Conservation (phyloP, 2,329 filamentous ascomycete species). For the Alternaria gansuensis region DNA sequence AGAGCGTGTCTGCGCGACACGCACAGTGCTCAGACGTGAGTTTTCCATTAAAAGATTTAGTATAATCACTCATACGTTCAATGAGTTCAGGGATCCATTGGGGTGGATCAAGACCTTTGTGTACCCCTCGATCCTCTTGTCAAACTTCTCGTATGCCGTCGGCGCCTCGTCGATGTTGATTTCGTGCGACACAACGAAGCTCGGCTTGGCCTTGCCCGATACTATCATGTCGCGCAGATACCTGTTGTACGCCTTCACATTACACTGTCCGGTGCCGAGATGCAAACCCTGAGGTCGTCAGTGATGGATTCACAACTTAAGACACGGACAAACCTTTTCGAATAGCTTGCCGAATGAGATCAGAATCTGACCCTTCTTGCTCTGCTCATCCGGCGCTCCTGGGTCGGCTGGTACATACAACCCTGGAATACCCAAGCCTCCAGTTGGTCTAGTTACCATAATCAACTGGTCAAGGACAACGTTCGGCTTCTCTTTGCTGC, state of each 20-base stretch:
- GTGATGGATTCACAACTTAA: not conserved
- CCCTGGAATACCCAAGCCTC: conserved; percentile 69
- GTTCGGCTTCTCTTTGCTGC: conserved; percentile 68
- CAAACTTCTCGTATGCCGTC: conserved; percentile 71
- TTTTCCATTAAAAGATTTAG: not conserved
- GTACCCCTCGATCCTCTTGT: conserved; percentile 71
- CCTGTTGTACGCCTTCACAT: conserved; percentile 73
- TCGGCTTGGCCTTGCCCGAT: conserved; percentile 69
- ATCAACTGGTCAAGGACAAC: conserved; percentile 72
- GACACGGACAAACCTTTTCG: conserved; percentile 63
- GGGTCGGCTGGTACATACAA: conserved; percentile 66
- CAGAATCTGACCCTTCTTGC: conserved; percentile 70
- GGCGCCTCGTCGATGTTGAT: conserved; percentile 69
- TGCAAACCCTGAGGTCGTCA: conserved; percentile 61
- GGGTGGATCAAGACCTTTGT: conserved; percentile 74
- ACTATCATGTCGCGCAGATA: conserved; percentile 73
- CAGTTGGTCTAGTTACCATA: conserved; percentile 67
- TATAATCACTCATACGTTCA: conserved; percentile 18
- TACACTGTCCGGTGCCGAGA: conserved; percentile 71
- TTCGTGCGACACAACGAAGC: conserved; percentile 72
- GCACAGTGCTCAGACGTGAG: conserved; percentile 3
- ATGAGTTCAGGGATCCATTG: conserved; percentile 58
- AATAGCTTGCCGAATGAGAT: conserved; percentile 74
- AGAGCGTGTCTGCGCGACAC: not conserved
- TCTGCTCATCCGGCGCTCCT: conserved; percentile 68